Percentiles rank a stretch among this genome's conserved stretches.
phyloP scores from a whole-genome alignment of 2,329 filamentous ascomycete species.

The Neonectria ditissima region DNA sequence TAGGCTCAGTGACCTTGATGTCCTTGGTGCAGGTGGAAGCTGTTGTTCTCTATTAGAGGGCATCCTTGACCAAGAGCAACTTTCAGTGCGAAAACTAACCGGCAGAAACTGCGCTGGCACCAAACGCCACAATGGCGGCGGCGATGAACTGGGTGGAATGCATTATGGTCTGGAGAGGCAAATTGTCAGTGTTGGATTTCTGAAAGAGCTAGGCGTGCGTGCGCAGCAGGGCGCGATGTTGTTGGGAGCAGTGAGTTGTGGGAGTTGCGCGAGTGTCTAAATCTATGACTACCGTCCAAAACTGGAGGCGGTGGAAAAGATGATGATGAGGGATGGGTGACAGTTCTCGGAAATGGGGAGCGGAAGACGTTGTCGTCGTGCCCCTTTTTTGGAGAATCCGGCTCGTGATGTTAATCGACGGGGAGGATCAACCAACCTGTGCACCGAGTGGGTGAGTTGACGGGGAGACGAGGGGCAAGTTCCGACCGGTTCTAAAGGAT shows the following conservation, averaged over 20 bases:
- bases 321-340: constrained; percentile 26
- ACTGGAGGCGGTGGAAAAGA: constrained; percentile 23
- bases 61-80: too few relatives aligned
- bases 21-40: constrained; percentile 60
- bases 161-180: constrained; percentile 55
- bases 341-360: not conserved
- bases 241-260: not conserved
- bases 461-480: constrained; percentile 13
- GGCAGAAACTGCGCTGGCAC: constrained; percentile 52
- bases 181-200: constrained; percentile 33
- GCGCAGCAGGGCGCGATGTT: not conserved
- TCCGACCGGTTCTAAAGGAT: constrained; percentile 25
- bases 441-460: constrained; percentile 29
- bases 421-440: constrained; percentile 38
- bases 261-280: constrained; percentile 14
- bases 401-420: constrained; percentile 2
- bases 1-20: constrained; percentile 74
- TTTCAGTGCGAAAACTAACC: constrained; percentile 51
- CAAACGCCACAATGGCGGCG: constrained; percentile 59
- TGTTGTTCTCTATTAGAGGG: constrained; percentile 20
- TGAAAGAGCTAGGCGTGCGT: not conserved
- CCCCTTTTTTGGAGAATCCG: constrained; percentile 17
- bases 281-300: constrained; percentile 31
- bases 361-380: constrained; percentile 8
- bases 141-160: constrained; percentile 59